phyloP scores from a whole-genome alignment of 306 rosid genomes.

The Glycine latifolia region DNA sequence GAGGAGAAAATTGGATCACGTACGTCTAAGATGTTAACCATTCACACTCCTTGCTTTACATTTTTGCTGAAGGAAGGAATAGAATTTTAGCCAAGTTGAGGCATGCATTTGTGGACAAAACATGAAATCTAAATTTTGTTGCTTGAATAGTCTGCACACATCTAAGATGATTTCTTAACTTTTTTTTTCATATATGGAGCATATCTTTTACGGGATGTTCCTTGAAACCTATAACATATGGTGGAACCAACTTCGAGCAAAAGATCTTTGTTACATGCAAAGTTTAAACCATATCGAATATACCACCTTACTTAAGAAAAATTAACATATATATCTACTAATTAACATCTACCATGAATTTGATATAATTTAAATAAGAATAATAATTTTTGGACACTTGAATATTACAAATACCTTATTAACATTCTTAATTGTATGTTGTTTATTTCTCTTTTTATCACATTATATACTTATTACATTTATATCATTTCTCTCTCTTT shows the following conservation, averaged over 20 bases:
- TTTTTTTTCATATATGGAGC: not conserved
- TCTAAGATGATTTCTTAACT: not conserved
- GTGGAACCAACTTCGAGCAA: too few relatives aligned
- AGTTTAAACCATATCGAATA: too few relatives aligned
- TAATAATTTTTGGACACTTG: too few relatives aligned
- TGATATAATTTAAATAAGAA: not conserved
- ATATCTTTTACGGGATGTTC: not conserved
- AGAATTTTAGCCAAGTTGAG: conserved; percentile 3
- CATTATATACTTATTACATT: too few relatives aligned
- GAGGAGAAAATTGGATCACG: not conserved
- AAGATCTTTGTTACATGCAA: too few relatives aligned
- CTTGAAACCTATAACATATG: not conserved
- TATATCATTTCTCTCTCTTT: too few relatives aligned
- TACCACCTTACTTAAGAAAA: too few relatives aligned
- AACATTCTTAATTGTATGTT: too few relatives aligned
- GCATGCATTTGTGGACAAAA: not conserved
- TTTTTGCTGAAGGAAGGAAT: conserved; percentile 12
- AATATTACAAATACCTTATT: too few relatives aligned
- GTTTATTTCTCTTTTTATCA: too few relatives aligned
- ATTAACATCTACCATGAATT: not conserved
- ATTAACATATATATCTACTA: too few relatives aligned
- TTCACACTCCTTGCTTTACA: not conserved
- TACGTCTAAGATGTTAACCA: not conserved
- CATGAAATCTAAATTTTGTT: not conserved
- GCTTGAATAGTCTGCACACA: not conserved